These are phyloP conservation scores for Teratosphaeria zuluensis DNA, from an alignment of 2,329 filamentous ascomycete genomes.

Conservation along the genomic window DNA sequence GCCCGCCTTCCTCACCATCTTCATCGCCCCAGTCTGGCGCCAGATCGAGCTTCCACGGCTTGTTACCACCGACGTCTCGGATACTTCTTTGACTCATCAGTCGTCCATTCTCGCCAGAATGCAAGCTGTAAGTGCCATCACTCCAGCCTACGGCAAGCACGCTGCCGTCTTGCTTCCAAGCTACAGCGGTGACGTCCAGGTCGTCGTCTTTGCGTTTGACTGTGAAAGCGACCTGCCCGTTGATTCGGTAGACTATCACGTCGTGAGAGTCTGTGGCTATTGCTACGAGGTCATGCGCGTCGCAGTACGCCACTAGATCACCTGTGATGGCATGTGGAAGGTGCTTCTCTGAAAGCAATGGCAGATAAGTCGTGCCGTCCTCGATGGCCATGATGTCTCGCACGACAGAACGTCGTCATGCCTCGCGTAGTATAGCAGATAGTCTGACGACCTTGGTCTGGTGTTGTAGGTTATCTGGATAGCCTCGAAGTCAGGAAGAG, in stretches of 20 bases:
- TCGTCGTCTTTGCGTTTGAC: constrained; percentile 30
- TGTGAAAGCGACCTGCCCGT: constrained; percentile 60
- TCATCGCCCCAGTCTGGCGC: constrained; percentile 6
- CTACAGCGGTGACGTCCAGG: constrained; percentile 27
- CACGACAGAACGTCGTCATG: too few relatives aligned
- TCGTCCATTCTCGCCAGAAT: constrained; percentile 27
- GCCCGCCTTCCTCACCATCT: constrained; percentile 3
- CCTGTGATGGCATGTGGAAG: constrained; percentile 42
- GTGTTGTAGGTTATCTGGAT: too few relatives aligned
- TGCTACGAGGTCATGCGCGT: constrained; percentile 74
- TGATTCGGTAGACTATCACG: constrained; percentile 68
- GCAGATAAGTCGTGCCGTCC: background rate
- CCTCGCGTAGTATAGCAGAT: too few relatives aligned
- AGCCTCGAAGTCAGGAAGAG: too few relatives aligned
- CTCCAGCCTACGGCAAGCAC: constrained; percentile 70
- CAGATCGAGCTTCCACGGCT: constrained; percentile 15
- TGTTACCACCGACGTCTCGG: constrained; percentile 3
- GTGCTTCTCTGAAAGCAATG: constrained; percentile 42
- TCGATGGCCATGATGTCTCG: background rate
- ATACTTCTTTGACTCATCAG: constrained; percentile 4
- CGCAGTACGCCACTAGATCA: constrained; percentile 63
- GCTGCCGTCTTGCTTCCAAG: constrained; percentile 39
- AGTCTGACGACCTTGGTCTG: too few relatives aligned
- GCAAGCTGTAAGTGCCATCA: constrained; percentile 50
- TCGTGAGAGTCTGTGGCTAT: constrained; percentile 52